These are phyloP conservation scores for Candida bentonensis DNA, from an alignment of 805 yeast species.

Conservation along the genomic window DNA sequence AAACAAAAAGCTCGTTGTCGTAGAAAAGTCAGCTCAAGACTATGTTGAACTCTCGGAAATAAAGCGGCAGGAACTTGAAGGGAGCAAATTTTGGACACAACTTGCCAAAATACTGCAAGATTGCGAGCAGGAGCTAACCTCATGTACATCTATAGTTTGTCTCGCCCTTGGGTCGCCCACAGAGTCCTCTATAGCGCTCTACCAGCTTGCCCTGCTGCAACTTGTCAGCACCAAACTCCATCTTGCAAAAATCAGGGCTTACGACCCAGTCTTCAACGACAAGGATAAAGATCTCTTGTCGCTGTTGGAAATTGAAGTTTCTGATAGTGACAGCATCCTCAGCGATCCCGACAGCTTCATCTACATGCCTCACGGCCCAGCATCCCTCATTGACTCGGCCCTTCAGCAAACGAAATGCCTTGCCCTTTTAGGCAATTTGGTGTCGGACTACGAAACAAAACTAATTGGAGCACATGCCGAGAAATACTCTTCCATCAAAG, in stretches of 20 bases:
- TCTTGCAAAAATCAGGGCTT: conserved; percentile 28
- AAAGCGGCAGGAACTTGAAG: background rate
- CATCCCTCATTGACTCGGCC: conserved; percentile 19
- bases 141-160: conserved; percentile 33
- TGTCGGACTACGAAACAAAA: conserved; percentile 10
- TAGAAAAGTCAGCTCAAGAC: background rate
- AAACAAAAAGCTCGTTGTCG: background rate
- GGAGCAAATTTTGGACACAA: background rate
- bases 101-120: background rate
- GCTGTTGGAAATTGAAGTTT: conserved; percentile 15
- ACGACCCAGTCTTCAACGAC: conserved; percentile 49
- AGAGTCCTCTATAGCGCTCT: conserved; percentile 33
- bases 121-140: background rate
- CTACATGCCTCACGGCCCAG: conserved; percentile 68
- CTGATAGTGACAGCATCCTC: conserved; percentile 12
- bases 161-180: conserved; percentile 60
- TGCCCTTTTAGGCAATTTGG: conserved; percentile 14
- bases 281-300: conserved; percentile 29
- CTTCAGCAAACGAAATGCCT: conserved; percentile 4
- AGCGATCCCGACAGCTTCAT: conserved; percentile 24
- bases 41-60: background rate
- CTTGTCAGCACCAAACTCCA: conserved; percentile 21
- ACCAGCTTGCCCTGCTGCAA: conserved; percentile 49
- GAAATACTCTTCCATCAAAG: conserved; percentile 1
- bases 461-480: conserved; percentile 22